A percentile compares a stretch with the other conserved stretches of the same genome.
Conservation (phyloP, 805 yeast species). For the Metschnikowia matae region DNA sequence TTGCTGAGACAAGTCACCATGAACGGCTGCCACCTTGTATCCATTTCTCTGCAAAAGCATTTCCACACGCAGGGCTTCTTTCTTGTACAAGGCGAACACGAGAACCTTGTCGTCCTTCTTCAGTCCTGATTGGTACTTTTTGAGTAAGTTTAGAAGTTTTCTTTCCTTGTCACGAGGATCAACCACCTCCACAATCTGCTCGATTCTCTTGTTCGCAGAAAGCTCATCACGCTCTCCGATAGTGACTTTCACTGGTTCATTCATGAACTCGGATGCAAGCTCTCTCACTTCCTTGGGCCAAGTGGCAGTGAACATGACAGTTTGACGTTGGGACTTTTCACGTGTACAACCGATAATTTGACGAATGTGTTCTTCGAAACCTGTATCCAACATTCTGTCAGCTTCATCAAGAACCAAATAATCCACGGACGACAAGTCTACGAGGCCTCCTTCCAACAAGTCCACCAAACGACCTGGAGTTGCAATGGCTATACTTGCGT, state of each 20-base stretch:
- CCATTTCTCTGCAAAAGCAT: conserved; percentile 67
- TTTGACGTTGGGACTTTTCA: conserved; percentile 57
- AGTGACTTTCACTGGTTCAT: conserved; percentile 78
- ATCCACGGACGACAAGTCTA: conserved; percentile 60
- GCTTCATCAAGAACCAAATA: conserved; percentile 95
- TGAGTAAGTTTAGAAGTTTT: conserved; percentile 64
- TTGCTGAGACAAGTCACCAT: conserved; percentile 89
- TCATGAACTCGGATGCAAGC: conserved; percentile 82
- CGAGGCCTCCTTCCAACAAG: conserved; percentile 82
- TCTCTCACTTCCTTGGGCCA: conserved; percentile 99
- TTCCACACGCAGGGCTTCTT: conserved; percentile 93
- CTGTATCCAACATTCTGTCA: conserved; percentile 97
- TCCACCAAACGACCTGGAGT: conserved; percentile 98
- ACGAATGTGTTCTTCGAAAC: conserved; percentile 95
- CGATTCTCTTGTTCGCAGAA: conserved; percentile 89
- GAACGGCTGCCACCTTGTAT: conserved; percentile 85
- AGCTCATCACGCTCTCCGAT: conserved; percentile 94
- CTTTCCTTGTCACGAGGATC: conserved; percentile 73
- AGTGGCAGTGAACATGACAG: conserved; percentile 99
- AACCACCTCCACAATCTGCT: conserved; percentile 89
- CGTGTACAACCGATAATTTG: conserved; percentile 65
- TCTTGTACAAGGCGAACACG: conserved; percentile 91
- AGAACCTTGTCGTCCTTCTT: conserved; percentile 75
- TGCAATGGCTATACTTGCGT: conserved; percentile 81
- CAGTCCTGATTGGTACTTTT: conserved; percentile 65